Evolutionary conservation across 495 filamentous ascomycete genomes (phyloP).

Genomic region (Aspergillus mulundensis): DNA sequence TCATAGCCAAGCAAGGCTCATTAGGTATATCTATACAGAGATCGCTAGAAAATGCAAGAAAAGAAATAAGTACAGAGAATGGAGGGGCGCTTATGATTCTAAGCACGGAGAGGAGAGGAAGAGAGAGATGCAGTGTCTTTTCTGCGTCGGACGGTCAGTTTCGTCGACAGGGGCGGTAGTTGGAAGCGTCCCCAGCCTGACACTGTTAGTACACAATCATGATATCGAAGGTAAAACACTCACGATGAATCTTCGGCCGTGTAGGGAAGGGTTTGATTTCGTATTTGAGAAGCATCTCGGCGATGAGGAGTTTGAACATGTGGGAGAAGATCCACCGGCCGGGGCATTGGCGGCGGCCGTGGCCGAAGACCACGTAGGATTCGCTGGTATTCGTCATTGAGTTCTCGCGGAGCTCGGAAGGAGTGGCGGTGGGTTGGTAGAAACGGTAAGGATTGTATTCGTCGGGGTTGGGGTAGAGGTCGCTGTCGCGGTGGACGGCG

Average conservation of each 20-base stretch:
- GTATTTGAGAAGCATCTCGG: slow-evolving; percentile 13
- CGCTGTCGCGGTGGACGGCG: slow-evolving; percentile 13
- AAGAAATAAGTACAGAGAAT: background rate
- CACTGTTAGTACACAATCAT: background rate
- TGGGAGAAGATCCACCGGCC: slow-evolving; percentile 17
- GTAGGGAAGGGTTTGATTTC: slow-evolving; percentile 7
- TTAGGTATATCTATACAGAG: background rate
- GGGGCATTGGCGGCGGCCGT: slow-evolving; percentile 13
- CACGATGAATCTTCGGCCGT: slow-evolving; percentile 10
- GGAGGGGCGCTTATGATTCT: background rate
- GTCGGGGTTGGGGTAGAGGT: slow-evolving; percentile 8
- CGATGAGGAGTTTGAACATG: slow-evolving; percentile 8
- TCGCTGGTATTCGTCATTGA: slow-evolving; percentile 11
- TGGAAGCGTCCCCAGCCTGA: slow-evolving; percentile 15
- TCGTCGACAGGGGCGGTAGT: slow-evolving; percentile 8
- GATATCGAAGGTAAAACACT: background rate
- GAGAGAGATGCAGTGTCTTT: background rate
- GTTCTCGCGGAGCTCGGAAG: background rate
- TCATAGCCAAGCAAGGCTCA: background rate
- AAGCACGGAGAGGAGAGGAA: background rate
- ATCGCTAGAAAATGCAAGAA: background rate
- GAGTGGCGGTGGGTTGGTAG: background rate
- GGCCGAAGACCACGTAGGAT: slow-evolving; percentile 12
- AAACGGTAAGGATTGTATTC: slow-evolving; percentile 14
- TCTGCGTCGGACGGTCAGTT: slow-evolving; percentile 11